Base-by-base conservation (phyloP, 2,329 filamentous ascomycete genomes). In the Botrytis porri region DNA sequence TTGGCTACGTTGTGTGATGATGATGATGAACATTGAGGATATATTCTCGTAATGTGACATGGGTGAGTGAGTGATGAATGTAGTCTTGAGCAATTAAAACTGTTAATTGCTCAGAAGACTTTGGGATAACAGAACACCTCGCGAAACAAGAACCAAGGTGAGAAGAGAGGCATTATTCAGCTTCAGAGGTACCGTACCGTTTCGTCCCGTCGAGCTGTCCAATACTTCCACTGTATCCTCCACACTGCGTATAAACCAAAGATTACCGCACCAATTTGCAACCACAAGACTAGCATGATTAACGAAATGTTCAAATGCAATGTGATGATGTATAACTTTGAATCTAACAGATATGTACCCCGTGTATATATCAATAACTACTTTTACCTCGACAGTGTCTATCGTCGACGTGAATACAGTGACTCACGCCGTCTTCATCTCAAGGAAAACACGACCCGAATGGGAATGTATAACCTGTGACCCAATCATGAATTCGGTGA, bases 361-460 rank as follows among this genome's bases (percentile, higher is more conserved):
- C 3, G n/a, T 69, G 45, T 25, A 61, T 45, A 54, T 54, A n/a
- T 16, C 14, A 7, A 54, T 41, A 12, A 32, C 12, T 22, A 20
- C 16, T 32, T 65, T 67, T 22, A 25, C 39, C 64, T 22, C 64
- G 12, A 22, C 18, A 67, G 48, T 41, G 25, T 67, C 12, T 29
- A n/a, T 63, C 25, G 37, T 62, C 48, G 41, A 12, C 43, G 32
- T 64, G 43, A 25, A 32, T 35, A 22, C 6, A 12, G 14, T 29
- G 64, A 60, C 32, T 67, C 65, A 43, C 39, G 14, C 48, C 32
- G 14, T 67, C n/a, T 29, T 18, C 32, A 69, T 14, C 39, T 51
- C 70, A 67, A 67, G 70, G 70, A 72, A 67, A 37, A 59, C 7
- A 39, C 29, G 35, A 9, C 70, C 41, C 57, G 51, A 72, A 59